These are phyloP conservation scores for Clonostachys sp. DNA, from an alignment of 2,329 filamentous ascomycete species.

Conservation along the genomic window DNA sequence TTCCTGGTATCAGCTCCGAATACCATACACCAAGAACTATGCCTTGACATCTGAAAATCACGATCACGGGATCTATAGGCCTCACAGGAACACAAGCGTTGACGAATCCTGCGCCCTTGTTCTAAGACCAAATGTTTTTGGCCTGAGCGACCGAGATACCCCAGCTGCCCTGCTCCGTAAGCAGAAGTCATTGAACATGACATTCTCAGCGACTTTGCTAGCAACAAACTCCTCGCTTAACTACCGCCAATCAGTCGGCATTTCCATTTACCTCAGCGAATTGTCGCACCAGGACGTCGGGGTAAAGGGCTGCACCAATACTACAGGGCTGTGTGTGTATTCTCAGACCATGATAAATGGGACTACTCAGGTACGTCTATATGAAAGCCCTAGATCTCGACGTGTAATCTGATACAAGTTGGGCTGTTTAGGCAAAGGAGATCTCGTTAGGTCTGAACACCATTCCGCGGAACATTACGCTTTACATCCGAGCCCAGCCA, in stretches of 20 bases:
- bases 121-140: conserved; percentile 19
- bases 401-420: too few species aligned
- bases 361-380: neutral
- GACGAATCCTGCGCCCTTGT: conserved; percentile 7
- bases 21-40: conserved; percentile 5
- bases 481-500: conserved; percentile 13
- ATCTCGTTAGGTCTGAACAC: neutral
- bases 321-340: conserved; percentile 10
- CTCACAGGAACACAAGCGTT: neutral
- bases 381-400: neutral
- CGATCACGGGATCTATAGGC: too few species aligned
- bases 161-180: conserved; percentile 18
- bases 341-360: neutral
- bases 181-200: conserved; percentile 21
- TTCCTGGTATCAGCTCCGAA: neutral
- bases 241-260: conserved; percentile 12
- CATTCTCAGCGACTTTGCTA: conserved; percentile 13
- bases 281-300: conserved; percentile 16
- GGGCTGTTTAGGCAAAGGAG: neutral
- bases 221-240: conserved; percentile 7
- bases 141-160: conserved; percentile 18
- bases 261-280: conserved; percentile 17
- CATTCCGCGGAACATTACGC: conserved; percentile 4
- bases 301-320: conserved; percentile 13
- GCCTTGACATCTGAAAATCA: neutral